phyloP scores from a whole-genome alignment of 1,284 basidiomycete genomes.

The Ganoderma multipileum region DNA sequence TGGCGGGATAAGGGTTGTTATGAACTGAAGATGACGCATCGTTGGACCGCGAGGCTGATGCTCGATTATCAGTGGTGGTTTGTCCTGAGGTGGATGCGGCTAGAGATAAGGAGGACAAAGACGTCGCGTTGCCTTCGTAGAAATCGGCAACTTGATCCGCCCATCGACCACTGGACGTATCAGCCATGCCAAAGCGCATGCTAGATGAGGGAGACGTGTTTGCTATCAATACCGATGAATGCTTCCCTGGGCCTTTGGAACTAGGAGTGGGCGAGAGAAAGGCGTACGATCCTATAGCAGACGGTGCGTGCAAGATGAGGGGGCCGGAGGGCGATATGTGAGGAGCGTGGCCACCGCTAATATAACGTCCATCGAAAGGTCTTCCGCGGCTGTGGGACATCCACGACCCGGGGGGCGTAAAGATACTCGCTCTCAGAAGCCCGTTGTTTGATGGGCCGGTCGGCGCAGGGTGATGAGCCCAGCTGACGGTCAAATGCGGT shows the following conservation, averaged over 20 bases:
- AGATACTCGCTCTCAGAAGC: neutral
- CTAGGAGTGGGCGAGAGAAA: slow-evolving; percentile 2
- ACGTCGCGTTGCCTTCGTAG: slow-evolving; percentile 6
- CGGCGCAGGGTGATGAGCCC: slow-evolving; percentile 62
- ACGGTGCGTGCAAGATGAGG: neutral
- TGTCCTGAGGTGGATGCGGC: neutral
- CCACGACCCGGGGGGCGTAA: slow-evolving; percentile 1
- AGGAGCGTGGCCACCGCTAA: no score
- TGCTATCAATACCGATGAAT: neutral
- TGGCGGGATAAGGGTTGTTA: neutral
- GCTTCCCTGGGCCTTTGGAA: neutral
- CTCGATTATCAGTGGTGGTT: neutral
- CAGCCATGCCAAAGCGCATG: neutral
- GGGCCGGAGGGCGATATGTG: neutral
- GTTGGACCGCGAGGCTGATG: no score
- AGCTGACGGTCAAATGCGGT: slow-evolving; percentile 76
- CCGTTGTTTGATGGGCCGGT: neutral
- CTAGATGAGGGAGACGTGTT: neutral
- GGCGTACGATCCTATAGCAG: neutral
- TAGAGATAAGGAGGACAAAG: slow-evolving; percentile 19
- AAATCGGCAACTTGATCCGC: slow-evolving; percentile 24
- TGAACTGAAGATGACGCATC: neutral
- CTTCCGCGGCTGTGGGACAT: neutral
- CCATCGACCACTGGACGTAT: slow-evolving; percentile 13
- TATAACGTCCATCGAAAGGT: neutral